These are phyloP conservation scores for Coniochaeta hoffmannii DNA, from an alignment of 2,329 filamentous ascomycete genomes.

Conservation along the genomic window DNA sequence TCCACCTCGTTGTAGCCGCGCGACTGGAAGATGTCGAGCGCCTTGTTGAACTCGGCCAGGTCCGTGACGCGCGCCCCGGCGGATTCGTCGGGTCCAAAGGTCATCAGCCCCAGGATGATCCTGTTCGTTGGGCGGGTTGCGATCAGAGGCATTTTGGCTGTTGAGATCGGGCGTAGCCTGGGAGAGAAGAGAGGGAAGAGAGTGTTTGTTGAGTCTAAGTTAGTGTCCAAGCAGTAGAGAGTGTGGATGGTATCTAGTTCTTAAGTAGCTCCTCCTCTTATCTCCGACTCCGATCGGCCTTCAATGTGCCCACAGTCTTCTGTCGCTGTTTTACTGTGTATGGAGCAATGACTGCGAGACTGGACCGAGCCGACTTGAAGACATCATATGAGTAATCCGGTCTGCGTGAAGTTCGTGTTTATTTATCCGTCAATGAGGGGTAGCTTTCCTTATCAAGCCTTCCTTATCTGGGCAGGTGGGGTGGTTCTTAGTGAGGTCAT, in stretches of 20 bases:
- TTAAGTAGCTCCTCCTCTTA: not conserved
- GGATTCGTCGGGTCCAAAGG: conserved; percentile 52
- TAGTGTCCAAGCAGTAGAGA: not conserved
- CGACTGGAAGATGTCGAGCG: conserved; percentile 58
- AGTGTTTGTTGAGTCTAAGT: too few relatives aligned
- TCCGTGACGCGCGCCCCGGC: conserved; percentile 56
- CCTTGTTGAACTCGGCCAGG: conserved; percentile 50
- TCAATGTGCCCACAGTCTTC: not conserved
- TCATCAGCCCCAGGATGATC: conserved; percentile 66
- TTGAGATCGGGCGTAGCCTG: not conserved
- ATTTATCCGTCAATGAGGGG: not conserved
- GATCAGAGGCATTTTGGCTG: conserved; percentile 12
- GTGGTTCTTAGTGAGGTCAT: not conserved
- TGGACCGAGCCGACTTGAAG: not conserved
- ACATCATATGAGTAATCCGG: not conserved
- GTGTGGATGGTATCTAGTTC: not conserved
- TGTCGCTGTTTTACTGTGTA: not conserved
- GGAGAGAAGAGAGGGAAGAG: not conserved
- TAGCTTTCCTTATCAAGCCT: not conserved
- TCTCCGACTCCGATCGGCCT: not conserved
- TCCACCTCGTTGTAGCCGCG: conserved; percentile 67
- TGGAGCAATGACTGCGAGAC: not conserved
- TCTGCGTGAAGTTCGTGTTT: not conserved
- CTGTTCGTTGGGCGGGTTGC: conserved; percentile 11
- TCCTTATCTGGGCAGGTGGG: not conserved